Base-by-base conservation (phyloP, 495 filamentous ascomycete genomes). In the Diplogelasinospora grovesii region DNA sequence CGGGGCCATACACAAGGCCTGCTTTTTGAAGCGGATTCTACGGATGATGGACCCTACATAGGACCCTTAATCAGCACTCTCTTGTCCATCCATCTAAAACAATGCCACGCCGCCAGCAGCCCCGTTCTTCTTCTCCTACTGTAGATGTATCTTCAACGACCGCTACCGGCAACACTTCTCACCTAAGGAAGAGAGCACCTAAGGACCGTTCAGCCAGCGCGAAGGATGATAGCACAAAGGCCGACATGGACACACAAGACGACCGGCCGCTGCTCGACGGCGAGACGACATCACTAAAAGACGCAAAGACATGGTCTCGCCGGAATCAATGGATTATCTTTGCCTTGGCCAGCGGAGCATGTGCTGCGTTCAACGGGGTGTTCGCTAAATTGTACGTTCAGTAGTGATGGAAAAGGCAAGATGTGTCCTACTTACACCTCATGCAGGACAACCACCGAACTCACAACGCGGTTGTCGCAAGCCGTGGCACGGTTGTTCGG, bases 291-390 rank as follows among this genome's bases (percentile, higher is more conserved):
- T 19, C 5, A 23, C 28, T 15, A 28, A 7, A 24, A 40, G 23
- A 9, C 7, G 40, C 39, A 5, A 27, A n/a, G 34, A 49, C 61
- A 8, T 70, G 61, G 61, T 29, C 53, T 9, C 26, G 46, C 9
- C 53, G 62, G 41, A 71, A 69, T 14, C 66, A 71, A 37, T 98
- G 92, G 92, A 73, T 96, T 42, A 57, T 87, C 39, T 75, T 89
- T 32, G 88, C 92, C 19, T 50, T 93, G 24, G 78, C 85, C 26
- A 92, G 85, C 59, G 92, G 92, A 24, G 79, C 82, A 7, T 96
- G 89, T 60, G 92, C 92, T 10, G 87, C 89, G 24, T 78, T 92
- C 50, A 98, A 98, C 53, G 90, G 92, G 22, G 83, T 95, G 18
- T 98, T 97, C 66, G 92, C 92, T 1, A 98, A 96, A 61, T 68